Base-by-base conservation (phyloP, 768 basidiomycete species). In the Lactifluus volemus region DNA sequence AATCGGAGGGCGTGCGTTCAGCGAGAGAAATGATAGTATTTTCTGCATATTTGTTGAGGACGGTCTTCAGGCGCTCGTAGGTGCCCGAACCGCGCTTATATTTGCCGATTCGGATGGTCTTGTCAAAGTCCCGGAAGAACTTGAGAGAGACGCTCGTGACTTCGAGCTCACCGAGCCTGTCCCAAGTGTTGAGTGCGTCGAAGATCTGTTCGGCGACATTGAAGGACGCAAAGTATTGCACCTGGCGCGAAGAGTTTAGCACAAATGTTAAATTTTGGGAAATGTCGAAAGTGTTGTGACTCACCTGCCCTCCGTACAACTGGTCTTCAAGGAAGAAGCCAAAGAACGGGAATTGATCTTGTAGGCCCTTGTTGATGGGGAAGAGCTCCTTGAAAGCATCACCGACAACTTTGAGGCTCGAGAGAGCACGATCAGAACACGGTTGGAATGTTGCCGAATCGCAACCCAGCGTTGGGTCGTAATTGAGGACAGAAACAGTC, bases 181-280 rank as follows among this genome's bases (percentile, higher is more conserved):
- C 51, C 72, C 72, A 73, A 5, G 65, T 67, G 32, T 60, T 32
- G 48, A 69, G 53, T 0, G 72, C 66, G 38, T 63, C 57, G 60
- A 70, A 73, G 48, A 70, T 68, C 60, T 70, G 72, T 49, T 70
- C 70, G 42, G 70, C 70, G 9, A 61, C 65, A 25, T 71, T 67
- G 57, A 71, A 67, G 2, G 65, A 72, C 30, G 68, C 54, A 21
- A 72, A 66, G 60, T 71, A 71, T 68, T 69, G 70, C 12, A 68
- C 69, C 67, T 70, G 25, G 12, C 25, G 2, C 25, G 4, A 34
- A 48, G 36, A 1, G 17, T 25, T 59, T 10, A 58, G 36, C 19
- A 25, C 25, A 12, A n/a, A 47, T 17, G 12, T 17, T 25, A 12
- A 29, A 55, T 34, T 17, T 36, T 12, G 21, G 45, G 45, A 32